phyloP scores from a whole-genome alignment of 768 basidiomycete genomes.

The Tricholomella constricta region DNA sequence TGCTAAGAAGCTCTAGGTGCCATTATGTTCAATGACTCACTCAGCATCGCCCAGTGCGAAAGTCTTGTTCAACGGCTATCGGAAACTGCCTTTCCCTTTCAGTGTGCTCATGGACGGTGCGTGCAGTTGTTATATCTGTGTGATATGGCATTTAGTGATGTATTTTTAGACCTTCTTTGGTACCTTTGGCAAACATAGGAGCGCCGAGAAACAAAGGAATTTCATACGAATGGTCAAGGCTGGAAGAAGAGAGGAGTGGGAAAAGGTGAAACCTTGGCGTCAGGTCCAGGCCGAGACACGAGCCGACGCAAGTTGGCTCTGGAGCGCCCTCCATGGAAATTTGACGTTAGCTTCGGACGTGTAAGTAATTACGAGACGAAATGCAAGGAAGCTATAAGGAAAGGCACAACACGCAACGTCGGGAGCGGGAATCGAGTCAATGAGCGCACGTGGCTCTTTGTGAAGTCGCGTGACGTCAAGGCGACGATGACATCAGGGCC shows the following conservation, averaged over 20 bases:
- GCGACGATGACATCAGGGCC: constrained; percentile 24
- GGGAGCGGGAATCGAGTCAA: too few species aligned
- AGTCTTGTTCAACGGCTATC: constrained; percentile 68
- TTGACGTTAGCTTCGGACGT: too few species aligned
- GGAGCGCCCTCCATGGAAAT: too few species aligned
- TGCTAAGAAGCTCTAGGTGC: constrained; percentile 59
- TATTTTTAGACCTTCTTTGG: constrained; percentile 39
- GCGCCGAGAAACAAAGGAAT: constrained; percentile 3
- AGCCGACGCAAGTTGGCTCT: too few species aligned
- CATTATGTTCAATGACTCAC: constrained; percentile 93
- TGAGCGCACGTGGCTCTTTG: constrained; percentile 9
- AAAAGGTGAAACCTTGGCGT: neutral
- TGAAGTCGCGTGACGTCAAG: constrained; percentile 32
- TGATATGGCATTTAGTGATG: neutral
- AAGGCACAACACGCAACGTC: too few species aligned
- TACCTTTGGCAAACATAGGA: constrained; percentile 37
- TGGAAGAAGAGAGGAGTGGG: constrained; percentile 8
- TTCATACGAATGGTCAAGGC: constrained; percentile 13
- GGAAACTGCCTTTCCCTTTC: constrained; percentile 82
- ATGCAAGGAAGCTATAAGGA: too few species aligned
- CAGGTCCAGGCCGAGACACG: too few species aligned
- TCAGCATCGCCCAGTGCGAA: constrained; percentile 69
- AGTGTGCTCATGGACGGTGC: constrained; percentile 94
- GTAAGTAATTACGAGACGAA: too few species aligned
- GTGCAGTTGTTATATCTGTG: constrained; percentile 15